These are phyloP conservation scores for Aspergillus avenaceus DNA, from an alignment of 495 filamentous ascomycete genomes.

Conservation along the genomic window DNA sequence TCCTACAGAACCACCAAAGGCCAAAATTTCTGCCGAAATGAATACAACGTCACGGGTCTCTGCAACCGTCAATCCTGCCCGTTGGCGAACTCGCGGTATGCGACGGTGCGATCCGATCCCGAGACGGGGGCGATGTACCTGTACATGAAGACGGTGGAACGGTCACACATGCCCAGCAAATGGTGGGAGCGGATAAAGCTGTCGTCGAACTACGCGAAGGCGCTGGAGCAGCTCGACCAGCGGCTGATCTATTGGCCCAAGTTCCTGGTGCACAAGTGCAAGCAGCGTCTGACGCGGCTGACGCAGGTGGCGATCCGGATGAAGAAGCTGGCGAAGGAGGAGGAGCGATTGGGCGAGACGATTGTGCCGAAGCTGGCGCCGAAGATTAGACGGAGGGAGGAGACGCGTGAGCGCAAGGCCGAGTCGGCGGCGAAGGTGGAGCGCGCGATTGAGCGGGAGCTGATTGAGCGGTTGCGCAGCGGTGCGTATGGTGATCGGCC, in stretches of 20 bases:
- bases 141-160: constrained; percentile 95
- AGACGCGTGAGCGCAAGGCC: constrained; percentile 89
- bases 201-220: constrained; percentile 83
- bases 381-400: constrained; percentile 85
- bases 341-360: constrained; percentile 85
- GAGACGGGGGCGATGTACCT: constrained; percentile 84
- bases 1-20: constrained; percentile 74
- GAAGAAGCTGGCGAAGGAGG: constrained; percentile 77
- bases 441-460: constrained; percentile 89
- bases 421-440: constrained; percentile 93
- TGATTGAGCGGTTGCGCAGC: constrained; percentile 85
- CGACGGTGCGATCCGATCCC: constrained; percentile 81
- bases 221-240: constrained; percentile 83
- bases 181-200: constrained; percentile 94
- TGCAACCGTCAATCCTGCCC: constrained; percentile 95
- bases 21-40: constrained; percentile 92
- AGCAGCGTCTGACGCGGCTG: constrained; percentile 90
- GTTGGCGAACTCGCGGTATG: constrained; percentile 93
- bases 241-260: constrained; percentile 94
- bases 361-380: constrained; percentile 88
- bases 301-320: constrained; percentile 90
- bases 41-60: constrained; percentile 91
- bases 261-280: constrained; percentile 93
- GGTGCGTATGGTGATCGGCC: constrained; percentile 95
- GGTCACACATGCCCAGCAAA: constrained; percentile 84